These are phyloP conservation scores for Xylaria venustula DNA, from an alignment of 495 filamentous ascomycete genomes.

Conservation along the genomic window DNA sequence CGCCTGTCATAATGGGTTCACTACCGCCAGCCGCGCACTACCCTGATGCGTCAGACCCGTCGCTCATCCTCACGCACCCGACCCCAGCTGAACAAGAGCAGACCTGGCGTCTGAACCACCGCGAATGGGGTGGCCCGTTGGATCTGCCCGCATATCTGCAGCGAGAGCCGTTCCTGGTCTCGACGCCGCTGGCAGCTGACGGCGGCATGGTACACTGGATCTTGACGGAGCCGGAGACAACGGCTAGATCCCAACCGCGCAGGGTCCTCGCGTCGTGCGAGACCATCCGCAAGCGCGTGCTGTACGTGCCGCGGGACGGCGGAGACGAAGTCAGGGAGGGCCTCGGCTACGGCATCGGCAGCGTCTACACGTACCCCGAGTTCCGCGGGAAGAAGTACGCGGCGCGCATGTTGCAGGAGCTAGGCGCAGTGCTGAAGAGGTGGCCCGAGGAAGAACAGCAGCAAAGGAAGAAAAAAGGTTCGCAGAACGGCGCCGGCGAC, in stretches of 20 bases:
- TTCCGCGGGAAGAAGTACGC: slow-evolving; percentile 79
- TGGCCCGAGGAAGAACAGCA: slow-evolving; percentile 31
- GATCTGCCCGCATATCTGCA: slow-evolving; percentile 67
- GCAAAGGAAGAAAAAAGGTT: background rate
- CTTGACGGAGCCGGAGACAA: slow-evolving; percentile 59
- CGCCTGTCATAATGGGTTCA: slow-evolving; percentile 29
- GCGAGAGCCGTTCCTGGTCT: slow-evolving; percentile 70
- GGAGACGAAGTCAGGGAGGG: slow-evolving; percentile 55
- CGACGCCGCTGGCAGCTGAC: slow-evolving; percentile 65
- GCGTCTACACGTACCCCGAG: slow-evolving; percentile 76
- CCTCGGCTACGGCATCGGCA: slow-evolving; percentile 76
- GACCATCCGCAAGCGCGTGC: slow-evolving; percentile 71
- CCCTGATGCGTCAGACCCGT: slow-evolving; percentile 58
- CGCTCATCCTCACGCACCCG: slow-evolving; percentile 65
- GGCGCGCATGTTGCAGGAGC: slow-evolving; percentile 54
- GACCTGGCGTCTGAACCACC: slow-evolving; percentile 66
- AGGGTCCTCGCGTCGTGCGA: slow-evolving; percentile 81
- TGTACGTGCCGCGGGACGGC: slow-evolving; percentile 38
- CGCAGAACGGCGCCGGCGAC: too few species aligned
- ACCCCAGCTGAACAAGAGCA: slow-evolving; percentile 61
- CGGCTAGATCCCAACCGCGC: slow-evolving; percentile 35
- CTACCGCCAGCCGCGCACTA: slow-evolving; percentile 31
- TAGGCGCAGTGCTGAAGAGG: slow-evolving; percentile 34
- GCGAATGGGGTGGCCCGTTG: slow-evolving; percentile 69
- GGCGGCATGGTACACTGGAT: slow-evolving; percentile 85